Evolutionary conservation across 495 filamentous ascomycete species (phyloP).

Genomic region (Penicillium herquei): DNA sequence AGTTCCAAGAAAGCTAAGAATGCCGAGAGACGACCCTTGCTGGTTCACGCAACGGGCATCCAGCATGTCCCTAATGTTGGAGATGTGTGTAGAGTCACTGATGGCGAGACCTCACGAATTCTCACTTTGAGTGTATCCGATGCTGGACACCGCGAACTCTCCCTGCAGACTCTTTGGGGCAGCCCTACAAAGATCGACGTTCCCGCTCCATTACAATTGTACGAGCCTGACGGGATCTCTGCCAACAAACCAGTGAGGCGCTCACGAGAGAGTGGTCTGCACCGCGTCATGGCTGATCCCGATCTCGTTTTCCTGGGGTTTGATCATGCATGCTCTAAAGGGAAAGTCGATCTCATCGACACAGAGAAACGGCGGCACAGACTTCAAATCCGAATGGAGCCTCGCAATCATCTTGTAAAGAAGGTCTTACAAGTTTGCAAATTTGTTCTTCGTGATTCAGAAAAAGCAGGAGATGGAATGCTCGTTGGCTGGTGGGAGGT

Average conservation of each 20-base stretch:
- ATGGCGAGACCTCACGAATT: conserved; percentile 65
- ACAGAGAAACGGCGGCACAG: conserved; percentile 59
- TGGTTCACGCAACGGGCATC: conserved; percentile 42
- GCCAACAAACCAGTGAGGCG: conserved; percentile 28
- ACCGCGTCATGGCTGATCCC: conserved; percentile 51
- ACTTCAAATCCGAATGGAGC: conserved; percentile 64
- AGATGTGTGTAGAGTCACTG: conserved; percentile 72
- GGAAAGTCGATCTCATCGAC: conserved; percentile 64
- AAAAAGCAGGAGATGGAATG: conserved; percentile 61
- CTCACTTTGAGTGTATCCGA: conserved; percentile 65
- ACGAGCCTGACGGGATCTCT: conserved; percentile 43
- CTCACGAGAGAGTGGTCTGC: conserved; percentile 51
- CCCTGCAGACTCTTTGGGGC: conserved; percentile 75
- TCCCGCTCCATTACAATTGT: conserved; percentile 45
- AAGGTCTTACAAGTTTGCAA: conserved; percentile 59
- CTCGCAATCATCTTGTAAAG: conserved; percentile 57
- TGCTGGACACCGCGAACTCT: conserved; percentile 61
- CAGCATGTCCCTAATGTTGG: conserved; percentile 55
- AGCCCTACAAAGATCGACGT: conserved; percentile 55
- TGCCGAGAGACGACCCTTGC: conserved; percentile 29
- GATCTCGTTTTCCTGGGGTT: conserved; percentile 41
- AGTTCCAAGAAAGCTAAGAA: conserved; percentile 26
- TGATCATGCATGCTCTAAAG: conserved; percentile 46
- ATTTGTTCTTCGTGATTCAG: conserved; percentile 57
- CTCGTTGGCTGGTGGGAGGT: conserved; percentile 74